Base-by-base conservation (phyloP, 2,329 filamentous ascomycete genomes). In the Penicillium sp. region DNA sequence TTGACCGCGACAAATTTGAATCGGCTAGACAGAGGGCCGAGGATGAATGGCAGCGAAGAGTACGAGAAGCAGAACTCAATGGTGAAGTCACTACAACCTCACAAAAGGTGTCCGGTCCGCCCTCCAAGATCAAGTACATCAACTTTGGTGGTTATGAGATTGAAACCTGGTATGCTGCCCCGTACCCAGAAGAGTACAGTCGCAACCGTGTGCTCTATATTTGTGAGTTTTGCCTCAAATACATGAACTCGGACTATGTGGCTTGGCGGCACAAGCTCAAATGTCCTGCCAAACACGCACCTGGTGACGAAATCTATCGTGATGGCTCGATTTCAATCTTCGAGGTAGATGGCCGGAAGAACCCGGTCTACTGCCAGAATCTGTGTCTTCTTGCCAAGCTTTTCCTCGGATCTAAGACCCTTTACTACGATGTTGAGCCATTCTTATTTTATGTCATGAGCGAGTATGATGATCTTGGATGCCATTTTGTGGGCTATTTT, bases 381-480 rank as follows among this genome's bases (percentile, higher is more conserved):
- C 82, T 99, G 5, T 99, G 94, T 73, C 80, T 99, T 9, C 80
- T 99, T 15, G 94, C 89, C 22, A 99, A 99, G 69, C 90, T 97
- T 77, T 99, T 99, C 71, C 82, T 99, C 35, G 94, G 96, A 63
- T 95, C 97, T 73, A 99, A 99, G 75, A 97, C 94, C 5, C 85
- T 99, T 7, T 99, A 97, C 79, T 99, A 99, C 77, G 94, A 99
- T 67, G 94, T 99, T n/a, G 94, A 99, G 61, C 94, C 94, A 0
- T 99, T 99, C 71, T 78, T 99, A 33, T 99, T 99, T 79, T 99
- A 99, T 75, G 93, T 96, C 73, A 97, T 99, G 93, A 90, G 90
- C 25, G 88, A 87, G 40, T 86, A 89, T 63, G 90, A 92, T 61
- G 91, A 96, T 48, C 88, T 92, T 66, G 94, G 94, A 14, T 94